phyloP scores from a whole-genome alignment of 495 filamentous ascomycete genomes.

The Tuber microsphaerosporum region DNA sequence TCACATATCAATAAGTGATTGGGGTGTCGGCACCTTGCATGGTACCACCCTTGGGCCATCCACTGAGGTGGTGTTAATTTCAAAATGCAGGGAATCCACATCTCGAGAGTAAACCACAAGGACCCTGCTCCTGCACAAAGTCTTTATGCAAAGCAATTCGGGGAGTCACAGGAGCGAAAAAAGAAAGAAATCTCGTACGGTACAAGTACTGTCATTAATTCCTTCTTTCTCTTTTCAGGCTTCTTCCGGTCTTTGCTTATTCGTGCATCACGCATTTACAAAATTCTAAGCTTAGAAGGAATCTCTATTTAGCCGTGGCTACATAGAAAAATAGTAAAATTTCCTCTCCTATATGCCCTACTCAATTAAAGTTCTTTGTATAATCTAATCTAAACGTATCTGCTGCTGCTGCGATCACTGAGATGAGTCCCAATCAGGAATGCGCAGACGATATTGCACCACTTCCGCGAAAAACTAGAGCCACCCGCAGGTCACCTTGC shows the following conservation, averaged over 20 bases:
- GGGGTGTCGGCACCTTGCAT: not conserved
- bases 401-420: not conserved
- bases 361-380: not conserved
- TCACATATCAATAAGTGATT: not conserved
- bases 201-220: not conserved
- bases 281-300: not conserved
- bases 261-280: not conserved
- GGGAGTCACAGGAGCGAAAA: not conserved
- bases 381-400: not conserved
- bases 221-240: not conserved
- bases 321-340: not conserved
- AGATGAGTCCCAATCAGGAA: not conserved
- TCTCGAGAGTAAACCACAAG: not conserved
- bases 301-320: not conserved
- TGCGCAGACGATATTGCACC: not conserved
- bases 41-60: not conserved
- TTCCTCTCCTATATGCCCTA: not conserved
- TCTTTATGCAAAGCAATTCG: not conserved
- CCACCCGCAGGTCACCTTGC: not conserved
- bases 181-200: not conserved
- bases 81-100: not conserved
- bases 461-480: not conserved
- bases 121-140: conserved; percentile 1
- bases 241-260: not conserved
- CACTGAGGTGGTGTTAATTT: not conserved